These are phyloP conservation scores for Protomyces arabidopsidicola DNA, from an alignment of 1,139 yeast species.

Conservation along the genomic window DNA sequence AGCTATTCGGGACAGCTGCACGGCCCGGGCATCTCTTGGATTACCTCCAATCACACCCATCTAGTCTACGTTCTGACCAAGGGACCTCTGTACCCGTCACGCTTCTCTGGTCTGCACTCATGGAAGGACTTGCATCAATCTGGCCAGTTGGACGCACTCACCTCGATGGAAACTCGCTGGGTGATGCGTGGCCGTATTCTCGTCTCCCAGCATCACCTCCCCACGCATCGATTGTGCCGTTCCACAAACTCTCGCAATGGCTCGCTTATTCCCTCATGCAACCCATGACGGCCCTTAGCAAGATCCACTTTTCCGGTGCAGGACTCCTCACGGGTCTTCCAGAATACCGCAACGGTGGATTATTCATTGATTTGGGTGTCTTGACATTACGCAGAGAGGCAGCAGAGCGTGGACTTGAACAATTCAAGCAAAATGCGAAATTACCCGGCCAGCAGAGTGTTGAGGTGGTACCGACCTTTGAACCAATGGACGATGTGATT, in stretches of 20 bases:
- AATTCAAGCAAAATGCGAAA: slow-evolving; percentile 31
- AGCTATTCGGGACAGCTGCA: slow-evolving; percentile 47
- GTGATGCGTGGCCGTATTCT: slow-evolving; percentile 55
- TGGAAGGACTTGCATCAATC: slow-evolving; percentile 51
- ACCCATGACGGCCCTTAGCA: slow-evolving; percentile 47
- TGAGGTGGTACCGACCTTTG: slow-evolving; percentile 47
- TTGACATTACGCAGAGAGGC: slow-evolving; percentile 46
- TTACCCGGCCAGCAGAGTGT: slow-evolving; percentile 35
- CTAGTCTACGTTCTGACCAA: slow-evolving; percentile 23
- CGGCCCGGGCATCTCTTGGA: slow-evolving; percentile 56
- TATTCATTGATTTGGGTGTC: slow-evolving; percentile 52
- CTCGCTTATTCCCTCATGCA: slow-evolving; percentile 53
- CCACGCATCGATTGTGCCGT: slow-evolving; percentile 48
- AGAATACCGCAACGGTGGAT: slow-evolving; percentile 60
- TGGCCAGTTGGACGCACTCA: slow-evolving; percentile 53
- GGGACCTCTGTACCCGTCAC: slow-evolving; percentile 34
- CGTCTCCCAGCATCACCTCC: slow-evolving; percentile 37
- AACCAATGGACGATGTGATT: slow-evolving; percentile 53
- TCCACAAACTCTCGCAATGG: slow-evolving; percentile 63
- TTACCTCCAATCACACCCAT: slow-evolving; percentile 37
- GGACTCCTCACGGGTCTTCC: slow-evolving; percentile 55
- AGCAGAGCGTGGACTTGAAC: slow-evolving; percentile 41
- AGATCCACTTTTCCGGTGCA: slow-evolving; percentile 46
- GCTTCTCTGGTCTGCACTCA: slow-evolving; percentile 52
- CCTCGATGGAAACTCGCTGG: slow-evolving; percentile 49